Base-by-base conservation (phyloP, 257 asterid species). In the Solanum ossicruentum region DNA sequence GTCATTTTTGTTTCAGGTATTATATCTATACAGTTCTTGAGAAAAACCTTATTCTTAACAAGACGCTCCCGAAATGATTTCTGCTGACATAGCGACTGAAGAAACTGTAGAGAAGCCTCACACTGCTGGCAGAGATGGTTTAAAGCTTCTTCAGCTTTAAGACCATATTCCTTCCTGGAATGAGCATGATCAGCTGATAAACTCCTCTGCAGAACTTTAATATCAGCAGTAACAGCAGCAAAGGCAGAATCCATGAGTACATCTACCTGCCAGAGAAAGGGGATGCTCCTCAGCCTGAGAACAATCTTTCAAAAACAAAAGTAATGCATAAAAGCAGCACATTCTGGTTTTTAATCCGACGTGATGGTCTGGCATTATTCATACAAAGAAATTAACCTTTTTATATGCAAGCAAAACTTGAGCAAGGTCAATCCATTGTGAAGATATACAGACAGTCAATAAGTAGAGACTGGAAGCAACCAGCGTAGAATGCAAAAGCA, bases 71-170 rank as follows among this genome's bases (percentile, higher is more conserved):
- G 90, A 88, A 97, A 94, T 84, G 88, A 83, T 86, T 97, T 97
- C 84, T 95, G 99, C 84, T 95, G 99, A 89, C 98, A 95, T 83
- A 94, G 86, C 65, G 94, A 93, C 87, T 93, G 95, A 83, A 96
- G 93, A 88, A 96, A 95, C 85, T 95, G 98, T 85, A 96, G 90
- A 85, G 99, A 95, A 77, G 97, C 94, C 87, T 95, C 98, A 51
- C 99, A 95, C 88, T 95, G 99, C 91, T 95, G 98, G 94, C 96
- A 95, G 84, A 97, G 95, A 88, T 94, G 94, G 87, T 91, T 91
- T 91, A 94, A 85, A 51, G 90, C 90, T 83, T 93, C 97, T 87
- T 91, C 95, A 82, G 89, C 91, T 26, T 89, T 90, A 88, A 94
- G 91, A 81, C 91, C 60, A 80, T 90, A 85, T 70, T 85, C 88